A percentile compares a stretch with the other conserved stretches of the same genome.
Evolutionary conservation across 2,329 filamentous ascomycete species (phyloP).

Genomic region (Ascomycota sp.): DNA sequence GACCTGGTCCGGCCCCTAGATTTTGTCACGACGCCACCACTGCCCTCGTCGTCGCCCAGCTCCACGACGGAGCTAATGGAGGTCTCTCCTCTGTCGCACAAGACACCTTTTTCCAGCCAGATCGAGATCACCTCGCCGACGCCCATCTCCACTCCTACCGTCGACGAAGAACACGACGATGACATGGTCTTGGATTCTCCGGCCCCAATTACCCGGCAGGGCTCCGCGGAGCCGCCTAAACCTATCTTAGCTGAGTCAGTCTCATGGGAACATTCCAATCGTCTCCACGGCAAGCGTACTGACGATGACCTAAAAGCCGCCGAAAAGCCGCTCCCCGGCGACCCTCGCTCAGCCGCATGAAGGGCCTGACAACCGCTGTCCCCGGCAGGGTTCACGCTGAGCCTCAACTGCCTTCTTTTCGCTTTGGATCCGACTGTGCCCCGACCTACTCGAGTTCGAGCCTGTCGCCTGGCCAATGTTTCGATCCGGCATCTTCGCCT

Average conservation of each 20-base stretch:
- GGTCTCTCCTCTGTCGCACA: constrained; percentile 79
- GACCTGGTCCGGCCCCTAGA: constrained; percentile 20
- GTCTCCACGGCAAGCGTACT: constrained; percentile 4
- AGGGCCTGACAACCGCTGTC: constrained; percentile 47
- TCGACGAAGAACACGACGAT: constrained; percentile 12
- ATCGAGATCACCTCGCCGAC: constrained; percentile 53
- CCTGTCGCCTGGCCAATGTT: constrained; percentile 58
- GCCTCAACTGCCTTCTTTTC: constrained; percentile 47
- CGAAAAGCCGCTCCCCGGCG: constrained; percentile 47
- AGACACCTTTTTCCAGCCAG: constrained; percentile 43
- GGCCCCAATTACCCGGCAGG: constrained; percentile 22
- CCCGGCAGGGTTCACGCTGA: constrained; percentile 38
- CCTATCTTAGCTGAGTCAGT: constrained; percentile 30
- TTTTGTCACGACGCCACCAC: constrained; percentile 60
- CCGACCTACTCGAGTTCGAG: constrained; percentile 10
- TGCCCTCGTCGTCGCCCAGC: constrained; percentile 62
- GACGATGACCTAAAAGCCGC: constrained; percentile 22
- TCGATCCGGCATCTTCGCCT: constrained; percentile 49
- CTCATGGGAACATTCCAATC: constrained; percentile 4
- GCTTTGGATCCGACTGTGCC: constrained; percentile 33
- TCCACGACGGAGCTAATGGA: constrained; percentile 63
- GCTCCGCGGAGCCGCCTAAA: constrained; percentile 26
- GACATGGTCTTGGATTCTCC: constrained; percentile 36
- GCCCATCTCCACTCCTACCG: constrained; percentile 27
- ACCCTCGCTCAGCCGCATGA: constrained; percentile 52